Evolutionary conservation across 768 basidiomycete species (phyloP).

Genomic region (Mycena kentingensis): DNA sequence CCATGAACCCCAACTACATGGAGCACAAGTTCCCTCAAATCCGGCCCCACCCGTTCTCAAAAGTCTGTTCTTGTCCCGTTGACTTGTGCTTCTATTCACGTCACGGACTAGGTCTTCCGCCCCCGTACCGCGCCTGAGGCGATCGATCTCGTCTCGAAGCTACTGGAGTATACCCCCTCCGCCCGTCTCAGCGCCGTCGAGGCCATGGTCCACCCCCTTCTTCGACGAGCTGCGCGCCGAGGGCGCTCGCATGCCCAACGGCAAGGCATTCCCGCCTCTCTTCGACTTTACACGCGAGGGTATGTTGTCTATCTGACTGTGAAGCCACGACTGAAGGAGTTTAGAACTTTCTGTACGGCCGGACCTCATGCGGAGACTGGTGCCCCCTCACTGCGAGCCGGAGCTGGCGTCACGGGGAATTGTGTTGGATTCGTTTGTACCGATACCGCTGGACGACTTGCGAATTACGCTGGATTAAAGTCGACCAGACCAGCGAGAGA

Average conservation of each 20-base stretch:
- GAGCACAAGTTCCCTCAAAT: constrained; percentile 99
- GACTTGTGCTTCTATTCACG: constrained; percentile 18
- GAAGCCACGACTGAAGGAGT: constrained; percentile 4
- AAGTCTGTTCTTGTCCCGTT: constrained; percentile 49
- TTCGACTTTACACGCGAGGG: constrained; percentile 98
- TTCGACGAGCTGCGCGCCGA: constrained; percentile 94
- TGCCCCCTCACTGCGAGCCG: constrained; percentile 86
- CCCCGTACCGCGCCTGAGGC: constrained; percentile 96
- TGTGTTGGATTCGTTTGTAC: constrained; percentile 88
- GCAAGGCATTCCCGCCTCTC: constrained; percentile 90
- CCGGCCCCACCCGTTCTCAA: constrained; percentile 98
- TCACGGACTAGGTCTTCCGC: constrained; percentile 81
- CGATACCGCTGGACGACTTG: constrained; percentile 96
- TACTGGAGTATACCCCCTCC: constrained; percentile 97
- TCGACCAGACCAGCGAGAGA: constrained; percentile 20
- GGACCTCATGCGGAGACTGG: constrained; percentile 88
- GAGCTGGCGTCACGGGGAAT: constrained; percentile 87
- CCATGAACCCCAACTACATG: constrained; percentile 99
- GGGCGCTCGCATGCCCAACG: constrained; percentile 94
- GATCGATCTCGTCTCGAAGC: constrained; percentile 91
- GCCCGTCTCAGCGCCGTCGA: constrained; percentile 87
- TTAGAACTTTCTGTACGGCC: constrained; percentile 95
- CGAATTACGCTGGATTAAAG: constrained; percentile 89
- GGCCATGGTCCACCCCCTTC: constrained; percentile 93
- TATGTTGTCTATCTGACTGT: constrained; percentile 39